Conservation (phyloP, 2,329 filamentous ascomycete species). For the Thielaviopsis populi region DNA sequence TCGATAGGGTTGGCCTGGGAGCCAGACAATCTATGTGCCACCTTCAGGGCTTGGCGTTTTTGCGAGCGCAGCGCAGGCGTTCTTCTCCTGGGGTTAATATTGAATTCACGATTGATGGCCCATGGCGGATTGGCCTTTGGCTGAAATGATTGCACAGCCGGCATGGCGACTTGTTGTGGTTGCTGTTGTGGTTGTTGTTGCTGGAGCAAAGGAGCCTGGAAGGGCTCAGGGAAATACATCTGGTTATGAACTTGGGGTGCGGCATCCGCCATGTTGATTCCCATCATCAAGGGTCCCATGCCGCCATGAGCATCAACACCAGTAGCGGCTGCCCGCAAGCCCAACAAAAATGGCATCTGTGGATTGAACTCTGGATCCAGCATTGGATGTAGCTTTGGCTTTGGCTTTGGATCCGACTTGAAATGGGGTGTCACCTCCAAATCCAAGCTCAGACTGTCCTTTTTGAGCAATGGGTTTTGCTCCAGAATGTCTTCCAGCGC, state of each 20-base stretch:
- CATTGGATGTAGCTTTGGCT: neutral
- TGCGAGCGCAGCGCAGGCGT: neutral
- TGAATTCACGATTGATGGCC: neutral
- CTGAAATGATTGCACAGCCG: no score
- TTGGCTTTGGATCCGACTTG: no score
- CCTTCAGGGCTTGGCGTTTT: neutral
- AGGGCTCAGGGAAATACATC: no score
- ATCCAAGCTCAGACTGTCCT: conserved; percentile 28
- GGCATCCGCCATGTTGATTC: no score
- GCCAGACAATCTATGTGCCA: neutral
- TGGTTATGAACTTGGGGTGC: no score
- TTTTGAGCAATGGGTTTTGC: conserved; percentile 35
- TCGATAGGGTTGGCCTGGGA: neutral
- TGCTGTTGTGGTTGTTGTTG: neutral
- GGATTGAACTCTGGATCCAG: neutral
- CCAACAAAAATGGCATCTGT: no score
- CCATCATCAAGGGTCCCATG: no score
- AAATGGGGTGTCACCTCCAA: conserved; percentile 20
- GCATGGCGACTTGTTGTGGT: neutral
- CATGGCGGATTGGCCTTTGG: no score
- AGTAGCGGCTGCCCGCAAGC: no score
- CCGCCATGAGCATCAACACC: no score
- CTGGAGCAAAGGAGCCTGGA: neutral
- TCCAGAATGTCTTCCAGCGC: conserved; percentile 39
- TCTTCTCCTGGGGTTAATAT: neutral